Evolutionary conservation across 176 grass and related monocot genomes (phyloP).

Genomic region (Aegilops bicornis): DNA sequence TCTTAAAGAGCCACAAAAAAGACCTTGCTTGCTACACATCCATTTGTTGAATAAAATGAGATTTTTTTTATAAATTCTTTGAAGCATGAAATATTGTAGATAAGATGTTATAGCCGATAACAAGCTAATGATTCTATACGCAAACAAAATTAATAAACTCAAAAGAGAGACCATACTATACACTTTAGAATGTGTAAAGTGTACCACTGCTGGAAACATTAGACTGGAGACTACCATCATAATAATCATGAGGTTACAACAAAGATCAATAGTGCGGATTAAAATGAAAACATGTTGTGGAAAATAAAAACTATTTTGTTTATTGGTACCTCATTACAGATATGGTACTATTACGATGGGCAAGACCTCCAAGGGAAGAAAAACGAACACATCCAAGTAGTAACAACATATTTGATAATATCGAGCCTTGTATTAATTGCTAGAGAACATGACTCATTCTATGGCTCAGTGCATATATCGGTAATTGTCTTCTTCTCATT

Average conservation of each 20-base stretch:
- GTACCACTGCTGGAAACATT: too few relatives aligned
- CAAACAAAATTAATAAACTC: too few relatives aligned
- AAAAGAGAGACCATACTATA: too few relatives aligned
- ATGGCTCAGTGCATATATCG: constrained; percentile 81
- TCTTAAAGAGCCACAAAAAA: too few relatives aligned
- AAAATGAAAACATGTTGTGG: background rate
- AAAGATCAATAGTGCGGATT: background rate
- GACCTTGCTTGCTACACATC: too few relatives aligned
- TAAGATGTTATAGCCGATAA: too few relatives aligned
- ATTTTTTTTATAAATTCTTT: too few relatives aligned
- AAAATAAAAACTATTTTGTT: background rate
- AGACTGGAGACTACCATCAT: too few relatives aligned
- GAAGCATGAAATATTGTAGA: too few relatives aligned
- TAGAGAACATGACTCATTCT: constrained; percentile 87
- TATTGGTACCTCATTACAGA: background rate
- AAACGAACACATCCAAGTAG: constrained; percentile 89
- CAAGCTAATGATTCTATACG: too few relatives aligned
- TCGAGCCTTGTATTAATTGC: constrained; percentile 79
- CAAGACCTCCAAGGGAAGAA: constrained; percentile 12
- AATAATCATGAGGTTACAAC: background rate
- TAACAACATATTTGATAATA: constrained; percentile 75
- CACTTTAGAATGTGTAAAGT: too few relatives aligned
- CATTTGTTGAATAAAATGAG: too few relatives aligned
- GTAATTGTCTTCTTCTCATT: constrained; percentile 41
- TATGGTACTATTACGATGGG: constrained; percentile 50